A percentile compares a stretch with the other conserved stretches of the same genome.
Conservation (phyloP, 2,329 filamentous ascomycete genomes). For the Calonectria henricotiae region DNA sequence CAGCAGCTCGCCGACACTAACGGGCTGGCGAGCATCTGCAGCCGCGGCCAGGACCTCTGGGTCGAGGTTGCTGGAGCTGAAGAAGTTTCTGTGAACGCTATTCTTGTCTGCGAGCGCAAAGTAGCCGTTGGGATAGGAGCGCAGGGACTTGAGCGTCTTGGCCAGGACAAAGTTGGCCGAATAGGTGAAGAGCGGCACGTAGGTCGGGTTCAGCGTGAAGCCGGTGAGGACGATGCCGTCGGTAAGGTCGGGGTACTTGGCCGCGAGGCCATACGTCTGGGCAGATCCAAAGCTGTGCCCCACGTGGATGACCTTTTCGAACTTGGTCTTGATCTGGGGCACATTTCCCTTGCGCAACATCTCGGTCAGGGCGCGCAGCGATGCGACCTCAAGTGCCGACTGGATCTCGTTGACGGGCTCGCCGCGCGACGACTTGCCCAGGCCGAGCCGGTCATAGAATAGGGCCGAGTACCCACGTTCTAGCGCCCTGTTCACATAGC, state of each 20-base stretch:
- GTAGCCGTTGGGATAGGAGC: conserved; percentile 6
- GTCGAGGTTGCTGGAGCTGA: conserved; percentile 17
- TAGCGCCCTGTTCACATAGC: conserved; percentile 7
- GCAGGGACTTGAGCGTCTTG: conserved; percentile 1
- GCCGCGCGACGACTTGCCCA: conserved; percentile 16
- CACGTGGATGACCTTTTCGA: conserved; percentile 17
- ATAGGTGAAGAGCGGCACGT: conserved; percentile 11
- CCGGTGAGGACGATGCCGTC: conserved; percentile 23
- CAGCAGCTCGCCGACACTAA: conserved; percentile 3
- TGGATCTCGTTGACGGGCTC: conserved; percentile 24
- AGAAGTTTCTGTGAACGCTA: conserved; percentile 12
- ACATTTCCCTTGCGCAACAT: conserved; percentile 6
- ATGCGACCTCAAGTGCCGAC: conserved; percentile 8
- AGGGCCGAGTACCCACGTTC: conserved; percentile 10
- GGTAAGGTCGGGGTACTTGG: conserved; percentile 5
- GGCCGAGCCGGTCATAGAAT: conserved; percentile 12
- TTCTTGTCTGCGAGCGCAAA: neutral
- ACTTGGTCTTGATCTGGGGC: neutral
- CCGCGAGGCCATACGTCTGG: conserved; percentile 11
- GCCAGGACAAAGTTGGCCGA: conserved; percentile 7
- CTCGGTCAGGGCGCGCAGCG: neutral
- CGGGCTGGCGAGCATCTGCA: neutral
- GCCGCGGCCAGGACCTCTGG: conserved; percentile 1
- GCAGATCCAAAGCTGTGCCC: conserved; percentile 15
- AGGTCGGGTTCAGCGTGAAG: conserved; percentile 2